These are phyloP conservation scores for Metschnikowia baotianmanensis DNA, from an alignment of 805 yeast genomes.

Conservation along the genomic window DNA sequence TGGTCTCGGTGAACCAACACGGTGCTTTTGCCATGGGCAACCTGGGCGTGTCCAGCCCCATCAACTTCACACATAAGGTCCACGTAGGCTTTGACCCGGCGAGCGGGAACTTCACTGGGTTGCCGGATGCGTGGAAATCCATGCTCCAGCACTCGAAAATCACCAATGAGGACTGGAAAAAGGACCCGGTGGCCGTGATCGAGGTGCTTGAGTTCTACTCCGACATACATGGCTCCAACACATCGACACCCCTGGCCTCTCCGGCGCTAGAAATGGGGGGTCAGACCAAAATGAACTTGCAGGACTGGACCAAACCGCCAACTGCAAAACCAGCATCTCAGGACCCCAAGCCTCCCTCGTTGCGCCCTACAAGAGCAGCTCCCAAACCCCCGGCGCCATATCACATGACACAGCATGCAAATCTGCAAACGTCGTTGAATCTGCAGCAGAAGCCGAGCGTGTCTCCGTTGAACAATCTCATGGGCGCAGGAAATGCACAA, in stretches of 20 bases:
- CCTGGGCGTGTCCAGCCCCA: constrained; percentile 79
- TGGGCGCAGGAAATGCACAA: constrained; percentile 20
- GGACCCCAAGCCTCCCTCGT: constrained; percentile 13
- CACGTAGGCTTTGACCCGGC: constrained; percentile 86
- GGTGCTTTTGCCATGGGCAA: constrained; percentile 24
- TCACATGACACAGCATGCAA: constrained; percentile 30
- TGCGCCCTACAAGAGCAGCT: constrained; percentile 40
- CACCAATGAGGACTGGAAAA: constrained; percentile 60
- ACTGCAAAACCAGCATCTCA: constrained; percentile 11
- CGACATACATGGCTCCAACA: constrained; percentile 43
- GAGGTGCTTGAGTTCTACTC: constrained; percentile 58
- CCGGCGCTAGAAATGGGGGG: constrained; percentile 21
- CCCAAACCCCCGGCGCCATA: constrained; percentile 46
- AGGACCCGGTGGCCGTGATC: constrained; percentile 62
- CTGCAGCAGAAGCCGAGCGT: constrained; percentile 11
- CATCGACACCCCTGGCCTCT: constrained; percentile 31
- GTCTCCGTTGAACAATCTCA: constrained; percentile 36
- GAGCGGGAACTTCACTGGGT: constrained; percentile 54
- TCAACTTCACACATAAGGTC: constrained; percentile 91
- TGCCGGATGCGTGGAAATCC: constrained; percentile 58
- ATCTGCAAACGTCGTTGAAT: background rate
- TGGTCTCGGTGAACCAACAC: constrained; percentile 40
- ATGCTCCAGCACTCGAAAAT: constrained; percentile 57
- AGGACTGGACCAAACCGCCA: constrained; percentile 44
- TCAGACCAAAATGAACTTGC: constrained; percentile 27